These are phyloP conservation scores for Dendrostoma leiphaemia DNA, from an alignment of 2,329 filamentous ascomycete genomes.

Conservation along the genomic window DNA sequence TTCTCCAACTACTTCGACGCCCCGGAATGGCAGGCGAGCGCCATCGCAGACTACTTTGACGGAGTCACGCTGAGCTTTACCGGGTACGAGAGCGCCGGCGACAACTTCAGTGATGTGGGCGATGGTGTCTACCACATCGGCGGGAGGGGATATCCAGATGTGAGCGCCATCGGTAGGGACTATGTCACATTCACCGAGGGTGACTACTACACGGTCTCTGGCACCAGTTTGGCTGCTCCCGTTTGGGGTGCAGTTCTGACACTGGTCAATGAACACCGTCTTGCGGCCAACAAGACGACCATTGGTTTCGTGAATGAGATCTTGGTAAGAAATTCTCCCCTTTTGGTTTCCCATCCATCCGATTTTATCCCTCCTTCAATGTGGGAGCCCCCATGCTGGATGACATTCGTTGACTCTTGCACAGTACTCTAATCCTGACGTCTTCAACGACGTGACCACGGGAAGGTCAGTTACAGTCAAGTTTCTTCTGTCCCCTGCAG, in stretches of 20 bases:
- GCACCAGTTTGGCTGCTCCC: slow-evolving; percentile 50
- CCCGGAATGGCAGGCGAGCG: slow-evolving; percentile 27
- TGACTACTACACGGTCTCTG: slow-evolving; percentile 38
- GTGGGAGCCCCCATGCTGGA: too few relatives aligned
- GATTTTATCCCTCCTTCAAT: too few relatives aligned
- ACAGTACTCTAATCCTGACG: slow-evolving; percentile 28
- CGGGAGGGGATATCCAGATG: slow-evolving; percentile 48
- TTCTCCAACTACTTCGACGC: slow-evolving; percentile 33
- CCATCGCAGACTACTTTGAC: slow-evolving; percentile 26
- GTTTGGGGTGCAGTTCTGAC: slow-evolving; percentile 47
- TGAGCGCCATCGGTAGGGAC: slow-evolving; percentile 41
- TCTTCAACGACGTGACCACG: slow-evolving; percentile 28
- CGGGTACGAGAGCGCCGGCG: slow-evolving; percentile 33
- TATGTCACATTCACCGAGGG: slow-evolving; percentile 33
- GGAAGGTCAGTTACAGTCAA: too few relatives aligned
- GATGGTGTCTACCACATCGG: slow-evolving; percentile 39
- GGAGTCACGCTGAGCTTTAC: slow-evolving; percentile 25
- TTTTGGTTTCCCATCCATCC: neutral
- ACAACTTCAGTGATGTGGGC: slow-evolving; percentile 31
- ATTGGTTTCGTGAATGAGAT: slow-evolving; percentile 53
- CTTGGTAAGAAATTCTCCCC: slow-evolving; percentile 31
- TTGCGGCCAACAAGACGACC: slow-evolving; percentile 41
- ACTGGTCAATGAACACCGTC: slow-evolving; percentile 48
- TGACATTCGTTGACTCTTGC: neutral
- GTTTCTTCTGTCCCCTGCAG: too few relatives aligned